Evolutionary conservation across 1,284 basidiomycete genomes (phyloP).

Genomic region (Pseudozyma hubeiensis): DNA sequence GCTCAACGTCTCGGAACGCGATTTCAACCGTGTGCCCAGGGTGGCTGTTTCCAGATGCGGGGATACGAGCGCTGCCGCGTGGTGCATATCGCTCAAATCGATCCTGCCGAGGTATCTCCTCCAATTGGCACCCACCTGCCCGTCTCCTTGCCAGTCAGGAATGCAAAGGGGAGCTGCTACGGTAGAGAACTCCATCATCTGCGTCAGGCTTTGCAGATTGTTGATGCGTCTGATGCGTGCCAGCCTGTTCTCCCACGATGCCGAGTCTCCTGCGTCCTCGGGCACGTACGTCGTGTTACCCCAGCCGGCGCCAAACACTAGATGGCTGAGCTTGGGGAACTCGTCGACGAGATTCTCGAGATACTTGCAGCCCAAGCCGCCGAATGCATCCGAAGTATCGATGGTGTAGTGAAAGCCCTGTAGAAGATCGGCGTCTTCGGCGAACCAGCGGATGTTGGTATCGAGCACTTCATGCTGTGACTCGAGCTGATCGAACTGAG

Average conservation of each 20-base stretch:
- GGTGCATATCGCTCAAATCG: slow-evolving; percentile 46
- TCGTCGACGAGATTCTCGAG: slow-evolving; percentile 60
- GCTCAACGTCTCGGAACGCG: slow-evolving; percentile 43
- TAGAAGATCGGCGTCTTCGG: slow-evolving; percentile 62
- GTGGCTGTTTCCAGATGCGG: slow-evolving; percentile 64
- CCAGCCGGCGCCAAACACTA: slow-evolving; percentile 48
- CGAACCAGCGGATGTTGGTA: slow-evolving; percentile 60
- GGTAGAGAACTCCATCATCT: slow-evolving; percentile 45
- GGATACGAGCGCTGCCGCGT: slow-evolving; percentile 54
- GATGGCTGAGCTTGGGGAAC: slow-evolving; percentile 55
- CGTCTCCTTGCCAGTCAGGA: slow-evolving; percentile 12
- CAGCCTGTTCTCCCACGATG: slow-evolving; percentile 28
- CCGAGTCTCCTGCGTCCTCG: slow-evolving; percentile 9
- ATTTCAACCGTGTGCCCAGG: slow-evolving; percentile 46
- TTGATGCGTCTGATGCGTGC: slow-evolving; percentile 53
- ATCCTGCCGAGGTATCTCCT: slow-evolving; percentile 17
- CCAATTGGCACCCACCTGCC: slow-evolving; percentile 34
- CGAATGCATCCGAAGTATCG: slow-evolving; percentile 58
- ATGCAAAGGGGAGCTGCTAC: slow-evolving; percentile 45
- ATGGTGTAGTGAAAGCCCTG: slow-evolving; percentile 60
- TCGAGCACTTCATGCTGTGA: slow-evolving; percentile 55
- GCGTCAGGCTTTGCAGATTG: slow-evolving; percentile 44
- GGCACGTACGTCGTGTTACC: slow-evolving; percentile 23
- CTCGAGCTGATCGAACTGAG: slow-evolving; percentile 49
- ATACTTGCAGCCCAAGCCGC: slow-evolving; percentile 48